phyloP scores from a whole-genome alignment of 2,329 filamentous ascomycete species.

The Beauveria brongniartii region DNA sequence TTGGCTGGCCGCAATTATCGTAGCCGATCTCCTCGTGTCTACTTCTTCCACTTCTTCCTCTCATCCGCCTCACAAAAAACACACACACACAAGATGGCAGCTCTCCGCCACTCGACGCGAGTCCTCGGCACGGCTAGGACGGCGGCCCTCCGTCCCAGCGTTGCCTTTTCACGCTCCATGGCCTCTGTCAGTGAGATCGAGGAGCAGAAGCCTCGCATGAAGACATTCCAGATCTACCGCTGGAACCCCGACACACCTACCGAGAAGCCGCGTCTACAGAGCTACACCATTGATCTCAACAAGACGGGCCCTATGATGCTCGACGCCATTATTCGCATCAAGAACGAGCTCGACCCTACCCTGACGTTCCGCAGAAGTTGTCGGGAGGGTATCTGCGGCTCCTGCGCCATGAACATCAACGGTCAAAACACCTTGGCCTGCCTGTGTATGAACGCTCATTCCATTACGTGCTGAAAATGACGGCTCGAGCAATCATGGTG shows the following conservation, averaged over 20 bases:
- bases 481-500: background rate
- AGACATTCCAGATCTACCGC: conserved; percentile 97
- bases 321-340: conserved; percentile 93
- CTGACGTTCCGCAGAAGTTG: conserved; percentile 94
- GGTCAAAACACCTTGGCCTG: conserved; percentile 97
- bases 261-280: conserved; percentile 92
- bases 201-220: conserved; percentile 60
- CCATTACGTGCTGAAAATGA: background rate
- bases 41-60: background rate
- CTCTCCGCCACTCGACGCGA: conserved; percentile 51
- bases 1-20: background rate
- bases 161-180: conserved; percentile 43
- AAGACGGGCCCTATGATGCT: conserved; percentile 99
- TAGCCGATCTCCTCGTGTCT: background rate
- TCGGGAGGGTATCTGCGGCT: conserved; percentile 96
- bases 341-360: conserved; percentile 97
- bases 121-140: conserved; percentile 37
- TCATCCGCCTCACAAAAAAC: background rate
- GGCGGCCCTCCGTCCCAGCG: conserved; percentile 32
- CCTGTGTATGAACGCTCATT: conserved; percentile 60
- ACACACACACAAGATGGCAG: conserved; percentile 39
- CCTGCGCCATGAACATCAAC: conserved; percentile 99
- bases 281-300: conserved; percentile 90
- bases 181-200: conserved; percentile 51
- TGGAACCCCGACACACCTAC: conserved; percentile 93